phyloP scores from a whole-genome alignment of 179 eudicot genomes.

The Heliamphora ciliata region DNA sequence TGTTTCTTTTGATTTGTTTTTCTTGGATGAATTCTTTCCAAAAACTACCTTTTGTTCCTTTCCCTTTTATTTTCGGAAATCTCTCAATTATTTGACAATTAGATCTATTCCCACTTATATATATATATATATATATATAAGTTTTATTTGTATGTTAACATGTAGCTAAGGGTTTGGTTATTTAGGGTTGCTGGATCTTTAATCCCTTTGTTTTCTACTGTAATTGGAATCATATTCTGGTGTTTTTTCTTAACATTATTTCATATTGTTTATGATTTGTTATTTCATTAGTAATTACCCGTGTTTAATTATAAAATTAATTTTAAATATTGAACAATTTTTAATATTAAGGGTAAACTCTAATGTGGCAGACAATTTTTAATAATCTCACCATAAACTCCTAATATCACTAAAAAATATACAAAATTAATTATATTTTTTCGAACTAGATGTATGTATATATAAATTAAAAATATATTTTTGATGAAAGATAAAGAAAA shows the following conservation, averaged over 20 bases:
- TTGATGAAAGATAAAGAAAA: no score
- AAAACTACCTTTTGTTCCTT: background rate
- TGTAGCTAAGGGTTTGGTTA: background rate
- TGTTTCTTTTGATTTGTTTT: slow-evolving; percentile 8
- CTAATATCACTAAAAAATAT: no score
- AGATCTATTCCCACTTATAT: background rate
- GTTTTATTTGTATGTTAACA: no score
- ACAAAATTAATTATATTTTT: no score
- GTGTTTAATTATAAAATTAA: no score
- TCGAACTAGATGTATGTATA: no score
- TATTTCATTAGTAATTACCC: background rate
- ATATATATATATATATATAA: background rate
- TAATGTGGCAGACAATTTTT: no score
- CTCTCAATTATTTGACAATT: background rate
- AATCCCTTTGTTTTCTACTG: background rate
- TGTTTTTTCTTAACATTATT: background rate
- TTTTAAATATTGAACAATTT: no score
- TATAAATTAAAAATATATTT: no score
- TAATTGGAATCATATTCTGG: no score
- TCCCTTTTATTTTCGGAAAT: background rate
- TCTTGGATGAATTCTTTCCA: background rate
- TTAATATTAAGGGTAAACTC: no score
- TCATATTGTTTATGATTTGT: background rate
- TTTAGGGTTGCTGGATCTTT: background rate
- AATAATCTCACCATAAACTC: no score